Evolutionary conservation across 805 yeast species (phyloP), one percentile per base, ranked within the genome.

Genomic region (Teunomyces stri): DNA sequence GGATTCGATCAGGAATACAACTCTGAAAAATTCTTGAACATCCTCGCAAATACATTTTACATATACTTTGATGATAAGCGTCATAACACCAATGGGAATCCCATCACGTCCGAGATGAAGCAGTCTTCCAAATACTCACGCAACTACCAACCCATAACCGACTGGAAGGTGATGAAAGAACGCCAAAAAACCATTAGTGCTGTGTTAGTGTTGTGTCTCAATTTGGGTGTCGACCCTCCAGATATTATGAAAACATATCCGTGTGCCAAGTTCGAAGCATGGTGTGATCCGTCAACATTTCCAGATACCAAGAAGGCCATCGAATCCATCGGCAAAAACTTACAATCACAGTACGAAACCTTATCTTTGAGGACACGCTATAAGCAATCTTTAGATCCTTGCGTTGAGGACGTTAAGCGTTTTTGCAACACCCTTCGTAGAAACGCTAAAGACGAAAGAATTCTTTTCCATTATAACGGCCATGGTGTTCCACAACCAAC

Each of bases 401-500:
- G 91, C 46, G 97, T 91, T 16, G 99, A 94, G 61, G 99, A 94
- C 60, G 85, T 90, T 34, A 92, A 92, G 61, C 75, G 97, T 42
- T 87, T 91, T 56, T 91, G 97, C 64, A 86, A 89, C 55, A 87
- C 95, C 0, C 70, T 94, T 50, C 75, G 99, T 55, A 76, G 97
- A 47, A 86, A 87, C 48, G 96, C 97, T 2, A 89, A 91, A 60
- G 97, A 92, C 51, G 98, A 92, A 62, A 76, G 99, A 50, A 87
- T 92, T 7, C 65, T 94, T 45, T 92, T 94, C 64, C 98, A 94
- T 64, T 94, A 94, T 64, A 94, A 94, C 58, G 99, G 99, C 5
- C 99, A 94, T 62, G 99, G 99, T 20, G 99, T 94, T 1, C 99
- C 99, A 0, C 89, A 89, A 58, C 98, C 99, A 0, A 94, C 99